phyloP scores from a whole-genome alignment of 352 stramenopile genomes.

The Halophytophthora polymorphica region DNA sequence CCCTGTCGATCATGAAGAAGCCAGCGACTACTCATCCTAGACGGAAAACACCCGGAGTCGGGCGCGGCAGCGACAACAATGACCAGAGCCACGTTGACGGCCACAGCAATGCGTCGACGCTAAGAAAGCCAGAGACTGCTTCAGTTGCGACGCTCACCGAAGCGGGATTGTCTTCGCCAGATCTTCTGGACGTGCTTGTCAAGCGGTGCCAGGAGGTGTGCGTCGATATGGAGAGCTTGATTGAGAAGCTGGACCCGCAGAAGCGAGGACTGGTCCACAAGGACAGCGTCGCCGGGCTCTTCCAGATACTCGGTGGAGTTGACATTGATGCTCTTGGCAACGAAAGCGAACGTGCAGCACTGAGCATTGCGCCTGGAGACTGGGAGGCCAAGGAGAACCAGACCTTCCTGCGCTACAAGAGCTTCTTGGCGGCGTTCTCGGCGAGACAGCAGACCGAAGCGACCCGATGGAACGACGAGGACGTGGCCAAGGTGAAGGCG shows the following conservation, averaged over 20 bases:
- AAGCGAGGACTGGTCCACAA: constrained; percentile 22
- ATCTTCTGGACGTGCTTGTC: constrained; percentile 21
- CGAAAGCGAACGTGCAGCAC: constrained; percentile 2
- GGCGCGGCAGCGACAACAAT: not conserved
- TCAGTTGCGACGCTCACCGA: constrained; percentile 33
- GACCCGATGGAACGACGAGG: constrained; percentile 5
- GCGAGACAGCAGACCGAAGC: constrained; percentile 7
- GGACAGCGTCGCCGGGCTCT: constrained; percentile 21
- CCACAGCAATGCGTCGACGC: not conserved
- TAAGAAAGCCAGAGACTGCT: constrained; percentile 11
- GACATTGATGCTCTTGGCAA: constrained; percentile 1
- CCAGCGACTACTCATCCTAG: constrained; percentile 5
- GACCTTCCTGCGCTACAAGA: constrained; percentile 19
- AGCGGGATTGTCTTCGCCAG: constrained; percentile 1
- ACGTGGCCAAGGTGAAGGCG: constrained; percentile 15
- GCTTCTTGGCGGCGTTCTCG: constrained; percentile 18
- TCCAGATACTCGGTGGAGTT: constrained; percentile 25
- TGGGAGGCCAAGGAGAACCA: constrained; percentile 14
- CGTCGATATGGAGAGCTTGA: constrained; percentile 23
- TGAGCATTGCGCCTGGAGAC: constrained; percentile 17
- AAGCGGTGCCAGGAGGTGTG: constrained; percentile 24
- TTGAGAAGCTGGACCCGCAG: constrained; percentile 25
- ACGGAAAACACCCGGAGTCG: not conserved
- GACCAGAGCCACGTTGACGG: not conserved
- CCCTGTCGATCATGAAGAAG: constrained; percentile 15